A percentile compares a stretch with the other conserved stretches of the same genome.
phyloP scores from a whole-genome alignment of 305 asterid species.

The Salvia sclarea region DNA sequence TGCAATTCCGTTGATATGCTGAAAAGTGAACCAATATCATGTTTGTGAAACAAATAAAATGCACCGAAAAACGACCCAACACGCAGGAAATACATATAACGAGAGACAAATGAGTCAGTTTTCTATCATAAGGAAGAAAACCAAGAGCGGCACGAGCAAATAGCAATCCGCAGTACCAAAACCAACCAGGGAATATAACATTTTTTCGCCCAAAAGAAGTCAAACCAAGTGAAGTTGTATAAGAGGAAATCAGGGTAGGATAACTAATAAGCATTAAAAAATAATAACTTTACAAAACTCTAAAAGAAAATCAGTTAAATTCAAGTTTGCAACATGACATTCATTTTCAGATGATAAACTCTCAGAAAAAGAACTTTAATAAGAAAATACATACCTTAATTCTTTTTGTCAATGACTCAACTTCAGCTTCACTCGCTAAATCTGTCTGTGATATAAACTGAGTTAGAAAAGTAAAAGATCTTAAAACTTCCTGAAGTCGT shows the following conservation, averaged over 20 bases:
- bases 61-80: neutral
- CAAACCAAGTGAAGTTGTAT: conserved; percentile 3
- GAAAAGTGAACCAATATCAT: conserved; percentile 33
- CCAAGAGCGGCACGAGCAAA: neutral
- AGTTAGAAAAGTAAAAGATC: conserved; percentile 27
- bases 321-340: conserved; percentile 24
- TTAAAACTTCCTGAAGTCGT: conserved; percentile 17
- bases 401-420: conserved; percentile 57
- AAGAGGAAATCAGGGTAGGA: neutral
- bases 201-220: neutral
- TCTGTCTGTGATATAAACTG: conserved; percentile 62
- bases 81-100: neutral
- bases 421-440: conserved; percentile 69
- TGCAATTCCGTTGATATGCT: conserved; percentile 89
- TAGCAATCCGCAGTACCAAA: neutral
- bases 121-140: neutral
- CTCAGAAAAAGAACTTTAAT: neutral
- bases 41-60: conserved; percentile 1
- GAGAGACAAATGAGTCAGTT: conserved; percentile 1
- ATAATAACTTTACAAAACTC: neutral
- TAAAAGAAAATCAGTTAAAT: neutral
- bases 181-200: conserved; percentile 2
- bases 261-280: neutral
- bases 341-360: too few relatives aligned
- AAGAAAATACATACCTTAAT: conserved; percentile 53